Percentiles rank a stretch among this genome's conserved stretches.
These are phyloP conservation scores for Taiwanofungus camphoratus DNA, from an alignment of 1,284 basidiomycete genomes.

Conservation along the genomic window DNA sequence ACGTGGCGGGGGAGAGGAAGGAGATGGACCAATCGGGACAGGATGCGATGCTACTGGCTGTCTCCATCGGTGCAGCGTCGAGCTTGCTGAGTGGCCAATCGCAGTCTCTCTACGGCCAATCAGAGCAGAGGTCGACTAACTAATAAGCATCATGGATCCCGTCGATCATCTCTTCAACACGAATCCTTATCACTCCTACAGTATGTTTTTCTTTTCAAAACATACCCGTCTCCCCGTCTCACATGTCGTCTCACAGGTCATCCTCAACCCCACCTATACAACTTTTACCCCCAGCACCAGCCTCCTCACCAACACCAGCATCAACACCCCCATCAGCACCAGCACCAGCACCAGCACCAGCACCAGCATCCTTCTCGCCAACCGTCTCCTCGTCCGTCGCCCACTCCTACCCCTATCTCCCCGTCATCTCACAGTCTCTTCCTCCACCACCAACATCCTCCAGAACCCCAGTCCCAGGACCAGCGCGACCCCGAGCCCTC, in stretches of 20 bases:
- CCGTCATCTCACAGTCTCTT: conserved; percentile 22
- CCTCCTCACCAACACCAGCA: conserved; percentile 16
- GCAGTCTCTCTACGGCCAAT: conserved; percentile 19
- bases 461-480: conserved; percentile 14
- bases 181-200: conserved; percentile 46
- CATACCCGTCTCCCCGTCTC: not conserved
- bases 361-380: conserved; percentile 22
- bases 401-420: conserved; percentile 20
- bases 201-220: conserved; percentile 19
- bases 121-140: conserved; percentile 9
- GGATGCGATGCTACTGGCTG: too few relatives aligned
- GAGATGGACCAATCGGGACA: conserved; percentile 6
- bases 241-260: conserved; percentile 14
- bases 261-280: conserved; percentile 24
- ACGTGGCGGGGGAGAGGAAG: not conserved
- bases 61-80: too few relatives aligned
- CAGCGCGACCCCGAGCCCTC: conserved; percentile 23
- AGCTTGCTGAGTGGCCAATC: conserved; percentile 19
- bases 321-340: too few relatives aligned
- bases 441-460: conserved; percentile 21
- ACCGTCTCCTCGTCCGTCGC: conserved; percentile 23
- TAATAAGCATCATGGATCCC: conserved; percentile 47
- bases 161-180: conserved; percentile 61
- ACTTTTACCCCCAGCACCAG: conserved; percentile 16
- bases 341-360: conserved; percentile 12